A percentile compares a stretch with the other conserved stretches of the same genome.
Evolutionary conservation across 768 basidiomycete species (phyloP).

Genomic region (Cystofilobasidium bisporidii): DNA sequence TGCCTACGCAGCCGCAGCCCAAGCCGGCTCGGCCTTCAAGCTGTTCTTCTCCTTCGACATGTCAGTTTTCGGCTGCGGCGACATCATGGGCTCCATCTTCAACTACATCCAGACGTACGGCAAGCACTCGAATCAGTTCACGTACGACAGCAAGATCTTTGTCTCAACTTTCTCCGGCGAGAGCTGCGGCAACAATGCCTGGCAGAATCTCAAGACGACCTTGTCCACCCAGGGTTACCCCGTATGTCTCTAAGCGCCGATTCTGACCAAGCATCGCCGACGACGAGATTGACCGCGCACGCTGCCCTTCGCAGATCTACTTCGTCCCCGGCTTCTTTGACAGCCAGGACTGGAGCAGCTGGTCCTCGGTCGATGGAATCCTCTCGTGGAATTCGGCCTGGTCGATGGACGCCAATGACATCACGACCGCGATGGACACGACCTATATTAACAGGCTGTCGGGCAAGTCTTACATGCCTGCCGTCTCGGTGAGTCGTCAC

Average conservation of each 20-base stretch:
- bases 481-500: constrained; percentile 9
- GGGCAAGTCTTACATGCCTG: constrained; percentile 21
- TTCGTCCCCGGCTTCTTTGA: constrained; percentile 67
- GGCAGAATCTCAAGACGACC: constrained; percentile 11
- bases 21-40: constrained; percentile 22
- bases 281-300: neutral
- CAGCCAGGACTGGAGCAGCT: neutral
- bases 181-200: constrained; percentile 41
- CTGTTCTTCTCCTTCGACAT: constrained; percentile 27
- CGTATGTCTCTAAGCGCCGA: neutral
- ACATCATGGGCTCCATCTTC: constrained; percentile 14
- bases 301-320: constrained; percentile 44
- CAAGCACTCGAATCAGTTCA: constrained; percentile 53
- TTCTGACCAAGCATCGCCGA: neutral
- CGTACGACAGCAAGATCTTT: constrained; percentile 49
- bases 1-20: constrained; percentile 18
- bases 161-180: constrained; percentile 67
- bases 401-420: constrained; percentile 28
- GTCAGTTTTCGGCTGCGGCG: constrained; percentile 23
- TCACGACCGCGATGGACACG: constrained; percentile 16
- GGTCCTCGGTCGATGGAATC: constrained; percentile 19
- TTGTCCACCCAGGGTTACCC: constrained; percentile 7
- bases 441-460: constrained; percentile 7
- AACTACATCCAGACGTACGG: constrained; percentile 50
- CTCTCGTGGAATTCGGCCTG: constrained; percentile 32